phyloP scores from a whole-genome alignment of 2,329 filamentous ascomycete species.

The Sporothrix protearum region DNA sequence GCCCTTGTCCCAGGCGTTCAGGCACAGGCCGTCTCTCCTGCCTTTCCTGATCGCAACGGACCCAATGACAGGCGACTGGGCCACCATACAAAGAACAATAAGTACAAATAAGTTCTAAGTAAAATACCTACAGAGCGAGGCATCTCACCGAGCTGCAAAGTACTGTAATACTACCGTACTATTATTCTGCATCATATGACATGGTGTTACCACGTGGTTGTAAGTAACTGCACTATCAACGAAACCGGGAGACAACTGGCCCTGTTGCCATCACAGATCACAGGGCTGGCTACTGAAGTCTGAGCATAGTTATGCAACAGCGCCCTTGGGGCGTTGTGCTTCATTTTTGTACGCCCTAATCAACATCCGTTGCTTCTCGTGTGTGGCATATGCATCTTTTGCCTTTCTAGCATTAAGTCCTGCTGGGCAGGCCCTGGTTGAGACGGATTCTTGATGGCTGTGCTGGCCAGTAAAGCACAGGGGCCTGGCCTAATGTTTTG shows the following conservation, averaged over 20 bases:
- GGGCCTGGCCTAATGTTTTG: background rate
- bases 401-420: background rate
- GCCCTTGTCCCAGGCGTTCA: background rate
- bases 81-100: background rate
- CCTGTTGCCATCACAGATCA: background rate
- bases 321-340: background rate
- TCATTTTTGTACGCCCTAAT: background rate
- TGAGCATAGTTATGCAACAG: background rate
- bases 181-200: background rate
- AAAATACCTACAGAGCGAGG: background rate
- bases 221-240: background rate
- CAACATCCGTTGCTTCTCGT: background rate
- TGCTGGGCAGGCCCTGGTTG: background rate
- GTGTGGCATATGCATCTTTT: background rate
- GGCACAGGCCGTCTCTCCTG: background rate
- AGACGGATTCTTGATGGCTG: background rate
- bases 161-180: too few relatives aligned
- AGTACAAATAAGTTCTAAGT: too few relatives aligned
- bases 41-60: background rate
- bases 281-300: background rate
- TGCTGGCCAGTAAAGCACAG: background rate
- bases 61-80: conserved; percentile 2
- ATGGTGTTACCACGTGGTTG: background rate
- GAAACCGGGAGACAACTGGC: background rate
- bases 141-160: background rate